Base-by-base conservation (phyloP, 495 filamentous ascomycete species). In the Podospora pseudopauciseta region DNA sequence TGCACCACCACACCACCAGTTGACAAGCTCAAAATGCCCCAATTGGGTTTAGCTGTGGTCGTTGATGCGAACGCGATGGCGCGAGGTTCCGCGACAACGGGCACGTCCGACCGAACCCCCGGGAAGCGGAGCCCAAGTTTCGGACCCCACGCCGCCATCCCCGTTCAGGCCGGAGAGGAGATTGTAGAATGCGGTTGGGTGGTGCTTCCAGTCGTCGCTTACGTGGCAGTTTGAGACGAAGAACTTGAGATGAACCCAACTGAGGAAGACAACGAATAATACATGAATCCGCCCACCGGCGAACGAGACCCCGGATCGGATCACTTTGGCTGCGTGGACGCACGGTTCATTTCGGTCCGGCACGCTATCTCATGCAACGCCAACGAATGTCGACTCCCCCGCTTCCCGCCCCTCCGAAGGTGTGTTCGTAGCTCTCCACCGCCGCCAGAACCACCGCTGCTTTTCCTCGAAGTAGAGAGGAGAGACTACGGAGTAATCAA, bases 381-480 rank as follows among this genome's bases (percentile, higher is more conserved):
- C 70, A 68, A 60, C 70, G 67, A 71, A 65, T 63, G 49, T 57
- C 56, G 39, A 39, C 65, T 63, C 68, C 64, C 63, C 63, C 63
- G 63, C 63, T 65, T 55, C 49, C 32, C 20, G 32, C 19, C 20
- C 54, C 63, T 26, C 34, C 61, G 15, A 18, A 27, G 28, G 23
- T 23, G 23, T 23, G 2, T 23, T 23, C 23, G 23, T 30, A 60
- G n/a, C 57, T 55, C 39, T 34, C 67, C 56, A 60, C 57, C 57
- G 32, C 57, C 58, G 27, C 65, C 32, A 55, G 49, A 70, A 28
- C 26, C 20, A 26, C 62, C 23, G 4, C 20, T 30, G 16, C 27
- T 64, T 28, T 49, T 30, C 44, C 61, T 39, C 61, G 23, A 23
- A 23, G 23, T 23, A 23, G 23, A 23, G 23, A 23, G 23, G 23